Evolutionary conservation across 2,329 filamentous ascomycete genomes (phyloP).

Genomic region (Neofusicoccum ribis): DNA sequence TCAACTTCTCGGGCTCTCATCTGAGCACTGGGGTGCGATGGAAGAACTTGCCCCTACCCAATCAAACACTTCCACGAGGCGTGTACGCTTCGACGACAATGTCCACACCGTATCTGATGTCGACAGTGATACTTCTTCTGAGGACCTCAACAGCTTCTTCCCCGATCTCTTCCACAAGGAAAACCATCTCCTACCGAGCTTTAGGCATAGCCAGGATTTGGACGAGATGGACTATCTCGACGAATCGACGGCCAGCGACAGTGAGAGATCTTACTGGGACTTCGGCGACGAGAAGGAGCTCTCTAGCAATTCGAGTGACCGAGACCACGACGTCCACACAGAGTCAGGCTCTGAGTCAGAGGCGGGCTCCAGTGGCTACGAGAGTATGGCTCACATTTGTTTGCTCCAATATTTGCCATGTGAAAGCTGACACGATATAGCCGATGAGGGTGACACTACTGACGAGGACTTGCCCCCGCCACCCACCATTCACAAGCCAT

Average conservation of each 20-base stretch:
- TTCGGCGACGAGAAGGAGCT: conserved; percentile 51
- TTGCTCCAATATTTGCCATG: conserved; percentile 21
- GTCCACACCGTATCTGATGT: conserved; percentile 62
- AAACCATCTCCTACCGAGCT: conserved; percentile 68
- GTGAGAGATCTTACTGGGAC: conserved; percentile 62
- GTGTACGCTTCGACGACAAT: conserved; percentile 71
- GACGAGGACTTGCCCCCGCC: conserved; percentile 57
- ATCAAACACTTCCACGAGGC: conserved; percentile 47
- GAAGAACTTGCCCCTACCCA: background rate
- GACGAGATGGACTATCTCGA: conserved; percentile 56
- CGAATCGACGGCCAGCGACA: conserved; percentile 33
- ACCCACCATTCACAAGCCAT: conserved; percentile 43
- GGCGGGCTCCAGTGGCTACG: conserved; percentile 55
- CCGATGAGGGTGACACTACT: conserved; percentile 62
- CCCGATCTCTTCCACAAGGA: conserved; percentile 79
- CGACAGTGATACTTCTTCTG: conserved; percentile 41
- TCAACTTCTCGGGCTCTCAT: background rate
- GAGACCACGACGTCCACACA: conserved; percentile 12
- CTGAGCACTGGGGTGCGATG: conserved; percentile 8
- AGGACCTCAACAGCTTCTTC: conserved; percentile 67
- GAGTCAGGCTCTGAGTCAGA: conserved; percentile 44
- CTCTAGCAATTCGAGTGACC: conserved; percentile 30
- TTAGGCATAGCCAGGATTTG: conserved; percentile 70
- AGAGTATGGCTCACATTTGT: conserved; percentile 51
- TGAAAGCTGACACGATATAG: conserved; percentile 50